Conservation (phyloP, 345 rosid genomes). For the Citrus hindsii region DNA sequence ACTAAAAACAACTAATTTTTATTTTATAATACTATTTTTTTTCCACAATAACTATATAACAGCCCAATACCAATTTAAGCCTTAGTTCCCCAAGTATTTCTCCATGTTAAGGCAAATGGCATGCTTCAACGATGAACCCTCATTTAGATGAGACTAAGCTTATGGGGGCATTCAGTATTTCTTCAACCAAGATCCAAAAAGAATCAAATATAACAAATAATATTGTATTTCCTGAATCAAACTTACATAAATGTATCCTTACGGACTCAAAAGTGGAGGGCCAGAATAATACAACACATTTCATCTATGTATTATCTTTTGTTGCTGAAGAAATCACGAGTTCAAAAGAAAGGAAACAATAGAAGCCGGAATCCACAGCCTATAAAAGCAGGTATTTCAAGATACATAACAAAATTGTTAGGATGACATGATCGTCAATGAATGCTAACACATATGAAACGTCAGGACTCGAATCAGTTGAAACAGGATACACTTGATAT, state of each 20-base stretch:
- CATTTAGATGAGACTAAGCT: not conserved
- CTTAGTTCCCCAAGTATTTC: no score
- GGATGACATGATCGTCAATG: slow-evolving; percentile 14
- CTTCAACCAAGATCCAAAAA: not conserved
- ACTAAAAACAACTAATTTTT: no score
- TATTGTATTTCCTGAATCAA: not conserved
- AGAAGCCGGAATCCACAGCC: not conserved
- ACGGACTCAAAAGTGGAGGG: not conserved
- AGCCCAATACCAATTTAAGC: no score
- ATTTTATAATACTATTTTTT: no score
- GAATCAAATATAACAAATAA: not conserved
- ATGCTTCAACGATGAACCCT: not conserved
- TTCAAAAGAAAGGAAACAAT: not conserved
- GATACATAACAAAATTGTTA: slow-evolving; percentile 17
- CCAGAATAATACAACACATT: not conserved
- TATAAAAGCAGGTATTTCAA: not conserved
- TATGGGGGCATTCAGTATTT: not conserved
- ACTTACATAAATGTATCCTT: not conserved
- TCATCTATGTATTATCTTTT: not conserved
- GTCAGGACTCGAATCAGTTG: slow-evolving; percentile 2
- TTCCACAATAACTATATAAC: no score
- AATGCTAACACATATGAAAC: not conserved
- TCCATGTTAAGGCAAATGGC: no score
- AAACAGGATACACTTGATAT: not conserved
- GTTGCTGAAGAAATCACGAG: not conserved